A percentile compares a stretch with the other conserved stretches of the same genome.
These are phyloP conservation scores for Penicillium sp. DNA, from an alignment of 2,329 filamentous ascomycete species.

Conservation along the genomic window DNA sequence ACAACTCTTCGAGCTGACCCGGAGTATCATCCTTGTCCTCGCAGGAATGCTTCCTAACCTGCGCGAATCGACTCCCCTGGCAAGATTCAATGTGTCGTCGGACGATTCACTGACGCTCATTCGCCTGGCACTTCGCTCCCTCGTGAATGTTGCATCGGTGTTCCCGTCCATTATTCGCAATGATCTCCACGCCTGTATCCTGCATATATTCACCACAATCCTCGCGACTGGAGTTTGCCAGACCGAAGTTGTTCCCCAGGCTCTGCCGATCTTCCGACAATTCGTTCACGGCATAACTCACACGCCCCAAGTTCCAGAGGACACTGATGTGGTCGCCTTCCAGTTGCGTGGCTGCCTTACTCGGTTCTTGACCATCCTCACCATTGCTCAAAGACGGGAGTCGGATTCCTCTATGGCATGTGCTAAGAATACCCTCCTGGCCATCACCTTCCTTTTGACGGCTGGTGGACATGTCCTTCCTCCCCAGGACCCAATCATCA, in stretches of 20 bases:
- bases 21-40: constrained; percentile 90
- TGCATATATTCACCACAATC: constrained; percentile 94
- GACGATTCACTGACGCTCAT: constrained; percentile 82
- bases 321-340: constrained; percentile 51
- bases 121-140: constrained; percentile 71
- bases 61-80: constrained; percentile 51
- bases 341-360: constrained; percentile 79
- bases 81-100: constrained; percentile 67
- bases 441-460: constrained; percentile 82
- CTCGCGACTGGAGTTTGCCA: constrained; percentile 84
- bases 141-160: constrained; percentile 90
- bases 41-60: constrained; percentile 78
- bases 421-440: constrained; percentile 88
- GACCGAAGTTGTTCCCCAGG: constrained; percentile 79
- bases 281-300: constrained; percentile 73
- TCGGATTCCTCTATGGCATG: constrained; percentile 72
- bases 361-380: constrained; percentile 69
- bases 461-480: constrained; percentile 68
- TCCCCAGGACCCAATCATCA: constrained; percentile 68
- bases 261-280: constrained; percentile 83
- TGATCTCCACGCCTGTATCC: constrained; percentile 90
- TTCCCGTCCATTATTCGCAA: constrained; percentile 96
- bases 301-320: constrained; percentile 26
- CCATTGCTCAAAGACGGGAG: constrained; percentile 47
- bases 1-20: constrained; percentile 91